Conservation (phyloP, 148 eudicot genomes). For the Rheum nobile region DNA sequence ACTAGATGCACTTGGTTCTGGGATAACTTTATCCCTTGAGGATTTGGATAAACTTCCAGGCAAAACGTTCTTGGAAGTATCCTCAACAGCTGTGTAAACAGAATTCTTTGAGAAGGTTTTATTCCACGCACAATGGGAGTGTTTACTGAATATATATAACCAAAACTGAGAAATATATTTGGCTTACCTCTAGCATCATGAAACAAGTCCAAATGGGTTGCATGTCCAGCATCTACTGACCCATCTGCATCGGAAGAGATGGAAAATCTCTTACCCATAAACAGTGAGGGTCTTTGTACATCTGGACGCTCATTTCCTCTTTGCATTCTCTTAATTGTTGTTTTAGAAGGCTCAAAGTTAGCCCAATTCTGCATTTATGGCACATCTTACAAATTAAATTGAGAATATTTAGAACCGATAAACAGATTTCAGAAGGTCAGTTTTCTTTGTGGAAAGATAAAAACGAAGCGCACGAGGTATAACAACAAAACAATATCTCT, state of each 20-base stretch:
- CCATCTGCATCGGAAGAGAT: constrained; percentile 25
- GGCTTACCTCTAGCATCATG: constrained; percentile 40
- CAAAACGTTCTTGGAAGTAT: constrained; percentile 18
- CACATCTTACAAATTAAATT: constrained; percentile 6
- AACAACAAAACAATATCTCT: not conserved
- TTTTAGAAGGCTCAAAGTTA: constrained; percentile 70
- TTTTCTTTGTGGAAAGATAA: not conserved
- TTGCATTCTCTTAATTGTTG: constrained; percentile 59
- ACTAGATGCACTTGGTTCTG: constrained; percentile 16
- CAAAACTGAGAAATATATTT: not conserved
- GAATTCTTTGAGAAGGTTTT: not conserved
- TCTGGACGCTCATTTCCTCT: constrained; percentile 25
- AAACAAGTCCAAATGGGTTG: constrained; percentile 15
- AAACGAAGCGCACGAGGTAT: not conserved
- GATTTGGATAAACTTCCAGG: constrained; percentile 23
- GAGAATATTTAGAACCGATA: not conserved
- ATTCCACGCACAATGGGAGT: not conserved
- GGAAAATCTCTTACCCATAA: constrained; percentile 25
- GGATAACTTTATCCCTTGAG: constrained; percentile 16
- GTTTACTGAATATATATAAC: not conserved
- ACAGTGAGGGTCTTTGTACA: constrained; percentile 24
- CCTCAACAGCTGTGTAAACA: constrained; percentile 34
- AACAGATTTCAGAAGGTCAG: not conserved
- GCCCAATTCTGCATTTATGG: constrained; percentile 58
- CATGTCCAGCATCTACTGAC: constrained; percentile 20